phyloP scores from a whole-genome alignment of 2,329 filamentous ascomycete species.

The Trichophyton rubrum region DNA sequence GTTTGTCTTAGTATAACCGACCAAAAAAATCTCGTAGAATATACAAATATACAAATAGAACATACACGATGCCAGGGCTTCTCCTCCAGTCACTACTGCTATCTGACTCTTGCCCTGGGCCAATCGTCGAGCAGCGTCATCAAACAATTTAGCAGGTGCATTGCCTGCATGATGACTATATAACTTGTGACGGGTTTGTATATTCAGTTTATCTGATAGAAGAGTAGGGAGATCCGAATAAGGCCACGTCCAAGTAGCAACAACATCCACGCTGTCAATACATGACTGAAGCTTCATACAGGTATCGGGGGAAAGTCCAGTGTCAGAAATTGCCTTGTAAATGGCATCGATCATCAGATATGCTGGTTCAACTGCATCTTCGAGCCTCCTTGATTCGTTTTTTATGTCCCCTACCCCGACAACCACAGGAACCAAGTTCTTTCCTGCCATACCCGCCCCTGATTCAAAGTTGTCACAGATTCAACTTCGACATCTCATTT shows the following conservation, averaged over 20 bases:
- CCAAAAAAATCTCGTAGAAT: conserved; percentile 2
- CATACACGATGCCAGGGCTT: conserved; percentile 47
- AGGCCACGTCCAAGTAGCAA: conserved; percentile 54
- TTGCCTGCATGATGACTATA: conserved; percentile 52
- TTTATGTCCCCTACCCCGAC: conserved; percentile 52
- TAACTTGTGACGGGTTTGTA: conserved; percentile 36
- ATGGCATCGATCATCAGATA: conserved; percentile 48
- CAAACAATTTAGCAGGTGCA: conserved; percentile 49
- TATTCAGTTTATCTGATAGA: conserved; percentile 39
- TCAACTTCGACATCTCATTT: background rate
- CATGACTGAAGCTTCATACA: conserved; percentile 29
- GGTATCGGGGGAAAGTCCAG: conserved; percentile 22
- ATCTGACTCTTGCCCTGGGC: conserved; percentile 42
- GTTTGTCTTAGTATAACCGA: background rate
- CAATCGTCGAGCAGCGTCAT: conserved; percentile 49
- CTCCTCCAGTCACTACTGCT: conserved; percentile 50
- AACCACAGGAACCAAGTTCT: conserved; percentile 38
- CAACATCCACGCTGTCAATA: conserved; percentile 48
- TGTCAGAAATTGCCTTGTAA: conserved; percentile 40
- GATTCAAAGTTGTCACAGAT: background rate
- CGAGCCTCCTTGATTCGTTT: conserved; percentile 40
- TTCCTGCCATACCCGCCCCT: background rate
- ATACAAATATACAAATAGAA: conserved; percentile 2
- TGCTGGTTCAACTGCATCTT: conserved; percentile 47
- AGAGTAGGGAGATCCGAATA: conserved; percentile 48